Conservation (phyloP, 345 rosid species). For the Xanthoceras sorbifolium region DNA sequence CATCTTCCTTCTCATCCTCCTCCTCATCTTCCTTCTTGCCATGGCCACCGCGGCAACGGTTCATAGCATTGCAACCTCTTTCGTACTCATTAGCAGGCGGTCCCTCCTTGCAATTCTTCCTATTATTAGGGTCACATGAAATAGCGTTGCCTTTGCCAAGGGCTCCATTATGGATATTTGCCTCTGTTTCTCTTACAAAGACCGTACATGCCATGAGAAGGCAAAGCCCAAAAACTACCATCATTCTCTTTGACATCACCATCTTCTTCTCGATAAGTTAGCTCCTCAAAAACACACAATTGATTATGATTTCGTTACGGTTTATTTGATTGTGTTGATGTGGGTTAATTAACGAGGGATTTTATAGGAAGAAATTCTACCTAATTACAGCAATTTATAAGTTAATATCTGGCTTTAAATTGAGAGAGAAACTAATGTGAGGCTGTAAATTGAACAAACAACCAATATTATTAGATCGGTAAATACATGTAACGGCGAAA, state of each 20-base stretch:
- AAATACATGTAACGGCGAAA: too few species aligned
- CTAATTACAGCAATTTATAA: neutral
- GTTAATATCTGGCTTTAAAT: neutral
- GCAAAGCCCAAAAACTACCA: neutral
- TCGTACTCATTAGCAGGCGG: neutral
- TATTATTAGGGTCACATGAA: neutral
- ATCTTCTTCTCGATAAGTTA: neutral
- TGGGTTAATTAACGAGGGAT: neutral
- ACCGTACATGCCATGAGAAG: neutral
- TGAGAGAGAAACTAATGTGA: neutral
- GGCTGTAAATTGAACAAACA: too few species aligned
- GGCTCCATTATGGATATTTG: neutral
- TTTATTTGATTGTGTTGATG: too few species aligned
- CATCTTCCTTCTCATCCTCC: too few species aligned
- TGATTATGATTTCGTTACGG: too few species aligned
- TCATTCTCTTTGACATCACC: neutral
- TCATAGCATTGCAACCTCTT: neutral
- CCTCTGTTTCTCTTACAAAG: neutral
- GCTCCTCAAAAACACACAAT: too few species aligned
- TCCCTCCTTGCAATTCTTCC: neutral
- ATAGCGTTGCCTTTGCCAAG: neutral
- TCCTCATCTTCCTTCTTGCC: too few species aligned
- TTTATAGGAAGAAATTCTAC: too few species aligned
- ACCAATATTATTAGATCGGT: too few species aligned
- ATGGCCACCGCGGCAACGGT: neutral